Evolutionary conservation across 495 filamentous ascomycete genomes (phyloP), one percentile per base, ranked within the genome.

Genomic region (Tetracladium setigerum): DNA sequence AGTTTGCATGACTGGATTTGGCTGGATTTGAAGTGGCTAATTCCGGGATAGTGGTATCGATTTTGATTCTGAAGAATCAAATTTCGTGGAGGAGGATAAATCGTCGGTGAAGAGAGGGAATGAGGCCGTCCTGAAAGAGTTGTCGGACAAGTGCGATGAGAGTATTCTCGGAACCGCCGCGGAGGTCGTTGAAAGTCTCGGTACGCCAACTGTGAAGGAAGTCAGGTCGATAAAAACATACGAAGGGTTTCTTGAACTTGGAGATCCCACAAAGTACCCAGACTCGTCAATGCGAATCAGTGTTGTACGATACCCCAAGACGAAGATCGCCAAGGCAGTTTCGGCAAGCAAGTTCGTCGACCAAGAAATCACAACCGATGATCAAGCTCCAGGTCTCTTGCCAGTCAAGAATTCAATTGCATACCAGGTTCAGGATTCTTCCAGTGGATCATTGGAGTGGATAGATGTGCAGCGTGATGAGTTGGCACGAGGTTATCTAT

Each of bases 21-120:
- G 15, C 19, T 19, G 31, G n/a, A 12, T 41, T 13, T 24, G 31
- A 3, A 7, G 37, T 32, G 24, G 30, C 35, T 19, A 49, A 45
- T 31, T 10, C 36, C 24, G 31, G 11, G 22, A n/a, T 51, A 95
- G 89, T 43, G 92, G 92, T 6, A 76, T 90, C 19, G 92, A 99
- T 65, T 97, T 97, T 62, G 89, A 99, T 55, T 94, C 96, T 67
- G 59, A 80, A 4, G 89, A 95, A 27, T 95, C 81, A 57, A 89
- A 90, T 22, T 84, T 87, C 57, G 94, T 91, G 62, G 91, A 99
- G 69, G 91, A 99, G 63, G 79, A 85, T 54, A 99, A 99, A 63
- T 69, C 78, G 41, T 47, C 55, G 2, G 49, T 61, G 46, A 96
- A 96, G 81, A 64, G 62, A 32, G 47, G 68, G 32, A 95, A 92